These are phyloP conservation scores for Neofusicoccum parvum DNA, from an alignment of 2,329 filamentous ascomycete genomes.

Conservation along the genomic window DNA sequence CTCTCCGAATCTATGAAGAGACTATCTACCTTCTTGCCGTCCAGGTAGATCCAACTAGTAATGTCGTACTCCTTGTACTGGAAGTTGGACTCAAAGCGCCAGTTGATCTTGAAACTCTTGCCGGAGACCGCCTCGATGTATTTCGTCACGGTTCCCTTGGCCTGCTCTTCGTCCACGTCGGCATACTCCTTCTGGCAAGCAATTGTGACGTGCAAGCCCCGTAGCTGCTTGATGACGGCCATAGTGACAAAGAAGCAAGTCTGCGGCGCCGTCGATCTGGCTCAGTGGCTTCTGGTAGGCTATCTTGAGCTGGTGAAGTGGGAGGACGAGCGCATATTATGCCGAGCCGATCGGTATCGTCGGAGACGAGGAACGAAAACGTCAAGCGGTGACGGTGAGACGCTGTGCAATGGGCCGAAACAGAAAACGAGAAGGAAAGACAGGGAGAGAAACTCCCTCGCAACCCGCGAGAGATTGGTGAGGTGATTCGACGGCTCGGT, in stretches of 20 bases:
- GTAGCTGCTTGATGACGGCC: background rate
- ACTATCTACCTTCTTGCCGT: slow-evolving; percentile 22
- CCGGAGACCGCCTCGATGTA: slow-evolving; percentile 36
- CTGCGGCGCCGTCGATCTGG: background rate
- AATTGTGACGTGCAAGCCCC: background rate
- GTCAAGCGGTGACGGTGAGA: too few relatives aligned
- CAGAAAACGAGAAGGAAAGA: background rate
- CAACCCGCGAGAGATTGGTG: background rate
- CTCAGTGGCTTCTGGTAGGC: background rate
- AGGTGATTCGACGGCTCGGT: background rate
- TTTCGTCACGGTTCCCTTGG: slow-evolving; percentile 26
- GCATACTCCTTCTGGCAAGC: slow-evolving; percentile 29
- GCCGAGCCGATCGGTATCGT: too few relatives aligned
- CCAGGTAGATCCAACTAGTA: slow-evolving; percentile 22
- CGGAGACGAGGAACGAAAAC: too few relatives aligned
- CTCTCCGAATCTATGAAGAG: background rate
- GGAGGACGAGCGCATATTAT: slow-evolving; percentile 25
- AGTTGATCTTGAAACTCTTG: slow-evolving; percentile 28
- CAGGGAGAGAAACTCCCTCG: background rate
- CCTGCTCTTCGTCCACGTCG: slow-evolving; percentile 22
- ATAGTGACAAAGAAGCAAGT: background rate
- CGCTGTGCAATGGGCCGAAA: too few relatives aligned
- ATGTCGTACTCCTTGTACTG: slow-evolving; percentile 24
- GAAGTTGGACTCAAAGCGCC: slow-evolving; percentile 19
- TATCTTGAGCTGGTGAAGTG: slow-evolving; percentile 22